phyloP scores from a whole-genome alignment of 495 filamentous ascomycete genomes.

The Neurospora sp. region DNA sequence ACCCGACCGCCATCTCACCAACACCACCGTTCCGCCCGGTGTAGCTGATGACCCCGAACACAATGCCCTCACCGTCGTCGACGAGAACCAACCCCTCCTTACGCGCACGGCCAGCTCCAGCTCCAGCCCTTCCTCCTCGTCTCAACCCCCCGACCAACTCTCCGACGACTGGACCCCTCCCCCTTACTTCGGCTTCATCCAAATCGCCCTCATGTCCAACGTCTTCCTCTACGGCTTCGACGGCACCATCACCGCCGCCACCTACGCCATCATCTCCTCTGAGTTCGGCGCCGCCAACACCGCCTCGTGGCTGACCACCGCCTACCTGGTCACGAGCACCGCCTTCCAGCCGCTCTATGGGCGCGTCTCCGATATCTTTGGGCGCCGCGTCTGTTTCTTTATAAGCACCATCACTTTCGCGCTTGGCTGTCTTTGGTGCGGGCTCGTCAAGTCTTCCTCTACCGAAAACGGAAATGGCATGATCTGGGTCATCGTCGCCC shows the following conservation, averaged over 20 bases:
- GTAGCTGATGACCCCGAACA: background rate
- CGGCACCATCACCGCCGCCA: slow-evolving; percentile 56
- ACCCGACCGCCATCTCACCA: background rate
- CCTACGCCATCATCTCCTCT: slow-evolving; percentile 54
- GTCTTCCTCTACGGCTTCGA: slow-evolving; percentile 59
- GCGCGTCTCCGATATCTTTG: slow-evolving; percentile 43
- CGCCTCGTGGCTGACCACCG: slow-evolving; percentile 63
- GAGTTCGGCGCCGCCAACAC: slow-evolving; percentile 43
- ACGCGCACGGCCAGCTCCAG: background rate
- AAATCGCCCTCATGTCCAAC: slow-evolving; percentile 52
- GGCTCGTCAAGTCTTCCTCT: slow-evolving; percentile 17
- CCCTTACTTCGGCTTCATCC: slow-evolving; percentile 33
- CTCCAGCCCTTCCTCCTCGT: slow-evolving; percentile 1
- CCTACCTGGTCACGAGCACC: slow-evolving; percentile 62
- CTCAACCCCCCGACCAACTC: slow-evolving; percentile 32
- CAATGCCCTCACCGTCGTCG: background rate
- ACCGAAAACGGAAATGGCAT: slow-evolving; percentile 13
- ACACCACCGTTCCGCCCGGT: background rate
- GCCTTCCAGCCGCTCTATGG: slow-evolving; percentile 46
- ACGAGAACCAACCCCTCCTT: background rate
- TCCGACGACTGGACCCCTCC: slow-evolving; percentile 27
- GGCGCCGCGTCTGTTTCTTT: slow-evolving; percentile 41
- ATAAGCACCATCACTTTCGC: slow-evolving; percentile 37
- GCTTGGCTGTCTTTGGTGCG: slow-evolving; percentile 38
- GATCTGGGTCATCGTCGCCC: slow-evolving; percentile 33